Conservation (phyloP, 1,139 yeast species). For the Diutina rugosa region DNA sequence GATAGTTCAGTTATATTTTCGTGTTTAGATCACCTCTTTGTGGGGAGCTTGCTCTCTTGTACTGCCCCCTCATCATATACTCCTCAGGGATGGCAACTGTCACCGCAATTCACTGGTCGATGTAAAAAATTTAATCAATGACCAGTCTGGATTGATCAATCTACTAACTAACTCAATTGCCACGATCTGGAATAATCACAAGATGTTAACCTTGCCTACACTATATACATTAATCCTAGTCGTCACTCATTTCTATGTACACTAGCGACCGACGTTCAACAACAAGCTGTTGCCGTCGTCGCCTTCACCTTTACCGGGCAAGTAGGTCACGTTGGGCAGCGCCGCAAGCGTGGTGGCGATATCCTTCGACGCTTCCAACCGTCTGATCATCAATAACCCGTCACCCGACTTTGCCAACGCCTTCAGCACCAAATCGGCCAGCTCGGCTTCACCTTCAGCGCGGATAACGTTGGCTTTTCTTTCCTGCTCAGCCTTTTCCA, state of each 20-base stretch:
- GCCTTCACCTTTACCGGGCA: slow-evolving; percentile 47
- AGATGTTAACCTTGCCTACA: neutral
- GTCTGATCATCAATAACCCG: slow-evolving; percentile 84
- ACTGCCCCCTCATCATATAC: too few species aligned
- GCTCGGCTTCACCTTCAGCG: slow-evolving; percentile 99
- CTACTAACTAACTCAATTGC: too few species aligned
- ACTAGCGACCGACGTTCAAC: slow-evolving; percentile 26
- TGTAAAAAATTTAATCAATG: too few species aligned
- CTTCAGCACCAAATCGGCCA: slow-evolving; percentile 89
- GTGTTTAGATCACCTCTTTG: too few species aligned
- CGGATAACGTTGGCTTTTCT: slow-evolving; percentile 88
- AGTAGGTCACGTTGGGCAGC: slow-evolving; percentile 82
- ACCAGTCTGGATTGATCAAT: too few species aligned
- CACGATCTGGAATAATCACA: neutral
- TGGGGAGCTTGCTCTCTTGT: too few species aligned
- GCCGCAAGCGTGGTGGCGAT: slow-evolving; percentile 13
- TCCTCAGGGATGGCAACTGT: too few species aligned
- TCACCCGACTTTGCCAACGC: slow-evolving; percentile 94
- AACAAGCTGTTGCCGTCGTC: slow-evolving; percentile 23
- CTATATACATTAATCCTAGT: neutral
- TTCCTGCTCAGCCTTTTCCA: slow-evolving; percentile 96
- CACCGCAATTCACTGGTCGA: too few species aligned
- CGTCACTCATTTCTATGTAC: slow-evolving; percentile 1
- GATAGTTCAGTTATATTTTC: too few species aligned
- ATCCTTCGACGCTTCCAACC: slow-evolving; percentile 59